These are phyloP conservation scores for Globisporangium echinulatum DNA, from an alignment of 352 stramenopile genomes.

Conservation along the genomic window DNA sequence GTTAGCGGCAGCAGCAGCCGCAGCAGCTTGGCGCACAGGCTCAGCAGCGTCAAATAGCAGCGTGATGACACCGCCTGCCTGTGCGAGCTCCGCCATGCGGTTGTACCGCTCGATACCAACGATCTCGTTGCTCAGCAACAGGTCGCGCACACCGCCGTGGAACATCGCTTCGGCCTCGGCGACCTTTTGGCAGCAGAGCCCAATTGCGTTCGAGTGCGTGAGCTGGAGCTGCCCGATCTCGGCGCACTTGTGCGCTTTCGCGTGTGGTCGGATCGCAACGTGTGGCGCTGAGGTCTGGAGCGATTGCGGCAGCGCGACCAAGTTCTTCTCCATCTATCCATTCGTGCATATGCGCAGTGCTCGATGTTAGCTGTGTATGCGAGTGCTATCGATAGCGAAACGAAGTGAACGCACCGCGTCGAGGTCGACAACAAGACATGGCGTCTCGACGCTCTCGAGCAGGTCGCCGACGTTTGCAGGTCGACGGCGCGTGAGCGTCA, in stretches of 20 bases:
- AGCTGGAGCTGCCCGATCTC: conserved; percentile 45
- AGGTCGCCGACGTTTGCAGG: conserved; percentile 14
- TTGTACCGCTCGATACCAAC: conserved; percentile 32
- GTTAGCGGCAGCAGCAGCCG: conserved; percentile 14
- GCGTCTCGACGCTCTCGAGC: conserved; percentile 46
- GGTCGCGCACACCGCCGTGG: conserved; percentile 35
- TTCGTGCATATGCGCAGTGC: background rate
- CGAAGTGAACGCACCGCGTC: conserved; percentile 25
- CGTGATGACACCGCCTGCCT: conserved; percentile 35
- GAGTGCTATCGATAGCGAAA: background rate
- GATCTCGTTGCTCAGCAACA: conserved; percentile 73
- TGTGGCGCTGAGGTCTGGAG: conserved; percentile 17
- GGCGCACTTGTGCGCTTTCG: conserved; percentile 69
- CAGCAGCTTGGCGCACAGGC: conserved; percentile 31
- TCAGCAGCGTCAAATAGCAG: conserved; percentile 54
- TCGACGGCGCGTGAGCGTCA: conserved; percentile 12
- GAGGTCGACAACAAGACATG: conserved; percentile 58
- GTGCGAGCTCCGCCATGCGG: conserved; percentile 38
- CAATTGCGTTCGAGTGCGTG: conserved; percentile 31
- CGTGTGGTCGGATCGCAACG: conserved; percentile 56
- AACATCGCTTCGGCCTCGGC: conserved; percentile 71
- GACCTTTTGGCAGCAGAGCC: conserved; percentile 69
- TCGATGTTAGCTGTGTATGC: background rate
- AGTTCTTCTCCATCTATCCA: conserved; percentile 45
- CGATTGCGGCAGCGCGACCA: conserved; percentile 29